A percentile compares a stretch with the other conserved stretches of the same genome.
Evolutionary conservation across 257 asterid genomes (phyloP).

Genomic region (Petrea volubilis): DNA sequence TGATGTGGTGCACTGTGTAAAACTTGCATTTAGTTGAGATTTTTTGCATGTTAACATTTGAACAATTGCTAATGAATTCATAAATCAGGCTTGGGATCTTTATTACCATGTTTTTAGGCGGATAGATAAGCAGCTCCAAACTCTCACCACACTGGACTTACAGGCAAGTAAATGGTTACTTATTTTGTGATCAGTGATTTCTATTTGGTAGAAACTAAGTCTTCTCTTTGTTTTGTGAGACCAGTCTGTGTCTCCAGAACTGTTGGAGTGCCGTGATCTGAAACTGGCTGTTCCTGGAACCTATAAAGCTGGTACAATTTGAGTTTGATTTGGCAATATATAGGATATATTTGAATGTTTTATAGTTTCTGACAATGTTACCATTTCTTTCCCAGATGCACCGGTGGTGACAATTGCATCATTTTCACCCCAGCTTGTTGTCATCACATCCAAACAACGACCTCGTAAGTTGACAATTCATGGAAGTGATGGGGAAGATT

Average conservation of each 20-base stretch:
- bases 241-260: constrained; percentile 95
- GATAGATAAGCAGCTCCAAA: constrained; percentile 95
- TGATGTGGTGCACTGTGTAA: constrained; percentile 15
- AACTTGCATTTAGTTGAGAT: constrained; percentile 10
- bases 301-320: constrained; percentile 74
- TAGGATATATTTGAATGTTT: too few species aligned
- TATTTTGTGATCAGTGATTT: constrained; percentile 19
- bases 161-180: constrained; percentile 60
- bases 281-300: constrained; percentile 99
- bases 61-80: constrained; percentile 23
- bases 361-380: neutral
- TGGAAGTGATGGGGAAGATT: constrained; percentile 97
- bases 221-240: constrained; percentile 24
- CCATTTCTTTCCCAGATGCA: constrained; percentile 53
- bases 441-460: constrained; percentile 95
- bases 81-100: constrained; percentile 95
- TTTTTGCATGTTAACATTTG: constrained; percentile 6
- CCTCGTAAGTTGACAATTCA: constrained; percentile 95
- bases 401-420: constrained; percentile 93
- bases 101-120: constrained; percentile 93
- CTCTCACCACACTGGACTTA: constrained; percentile 91
- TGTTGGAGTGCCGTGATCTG: constrained; percentile 84
- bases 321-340: neutral
- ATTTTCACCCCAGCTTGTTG: constrained; percentile 96
- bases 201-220: constrained; percentile 15